Base-by-base conservation (phyloP, 139 green algal species). In the Desmodesmus armatus region DNA sequence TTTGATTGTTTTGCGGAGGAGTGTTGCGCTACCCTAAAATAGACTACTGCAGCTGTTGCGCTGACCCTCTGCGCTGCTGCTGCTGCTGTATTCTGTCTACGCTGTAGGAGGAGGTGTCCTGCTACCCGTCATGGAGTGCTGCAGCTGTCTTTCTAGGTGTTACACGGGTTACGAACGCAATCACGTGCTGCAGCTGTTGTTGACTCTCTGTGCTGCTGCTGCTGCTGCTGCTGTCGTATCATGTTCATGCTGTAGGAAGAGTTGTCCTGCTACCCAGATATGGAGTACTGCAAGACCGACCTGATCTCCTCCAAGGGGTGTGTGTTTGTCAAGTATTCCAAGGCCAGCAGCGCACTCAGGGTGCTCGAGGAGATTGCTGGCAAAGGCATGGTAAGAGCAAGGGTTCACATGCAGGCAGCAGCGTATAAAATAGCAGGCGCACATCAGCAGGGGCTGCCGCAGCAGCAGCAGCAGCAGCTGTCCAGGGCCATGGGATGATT, bases 251-350 rank as follows among this genome's bases (percentile, higher is more conserved):
- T 85, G 76, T 88, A 97, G 94, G 94, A 93, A 3, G 87, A 95
- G 33, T 89, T 97, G 88, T 43, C 55, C 6, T 86, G 85, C 6
- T 96, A 92, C 77, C 58, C 72, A 5, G 95, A 95, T 47, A 85
- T 98, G 58, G 92, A 98, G 86, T 98, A 98, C 87, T 97, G 94
- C 94, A 98, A 98, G 86, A 97, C 93, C 2, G 96, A 98, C 85
- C 87, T 98, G 3, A 94, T 98, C 27, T 91, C 93, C 23, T 81
- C 83, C 72, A 98, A 98, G 83, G 96, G 96, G 41, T 94, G 98
- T 9, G 94, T 97, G 2, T 98, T 97, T 88, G 93, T 90, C 86
- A 98, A 98, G 91, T 98, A 96, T 71, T 65, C 82, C 3, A 94
- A 92, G 51, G 91, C 94, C 0, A 97, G 94, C 6, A 92, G 92